These are phyloP conservation scores for Hyphodiscus hymeniophilus DNA, from an alignment of 495 filamentous ascomycete species.

Conservation along the genomic window DNA sequence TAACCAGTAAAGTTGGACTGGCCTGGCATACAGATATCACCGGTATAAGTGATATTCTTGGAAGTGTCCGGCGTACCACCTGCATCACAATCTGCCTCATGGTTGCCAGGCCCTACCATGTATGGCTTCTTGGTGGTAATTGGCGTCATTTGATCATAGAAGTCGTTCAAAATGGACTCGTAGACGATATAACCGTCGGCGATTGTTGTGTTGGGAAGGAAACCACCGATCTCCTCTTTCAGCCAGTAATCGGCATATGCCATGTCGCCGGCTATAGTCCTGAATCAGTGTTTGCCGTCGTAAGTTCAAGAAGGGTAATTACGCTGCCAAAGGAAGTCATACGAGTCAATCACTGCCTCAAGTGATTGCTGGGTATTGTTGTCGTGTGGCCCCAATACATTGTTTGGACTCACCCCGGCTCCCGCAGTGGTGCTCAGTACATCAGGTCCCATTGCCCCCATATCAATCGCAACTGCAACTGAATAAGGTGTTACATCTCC, in stretches of 20 bases:
- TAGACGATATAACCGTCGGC: slow-evolving; percentile 35
- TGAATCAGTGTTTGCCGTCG: slow-evolving; percentile 4
- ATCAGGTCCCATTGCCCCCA: slow-evolving; percentile 27
- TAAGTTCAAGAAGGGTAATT: slow-evolving; percentile 22
- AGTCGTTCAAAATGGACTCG: slow-evolving; percentile 43
- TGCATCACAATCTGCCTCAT: slow-evolving; percentile 29
- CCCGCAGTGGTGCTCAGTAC: slow-evolving; percentile 25
- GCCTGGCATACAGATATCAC: slow-evolving; percentile 16
- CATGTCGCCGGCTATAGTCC: slow-evolving; percentile 14
- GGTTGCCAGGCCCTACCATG: slow-evolving; percentile 25
- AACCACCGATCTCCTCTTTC: slow-evolving; percentile 31
- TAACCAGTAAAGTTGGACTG: slow-evolving; percentile 48
- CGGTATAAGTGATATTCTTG: slow-evolving; percentile 22
- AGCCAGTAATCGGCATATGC: slow-evolving; percentile 2
- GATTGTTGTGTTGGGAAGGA: slow-evolving; percentile 31
- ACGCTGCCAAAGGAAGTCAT: slow-evolving; percentile 35
- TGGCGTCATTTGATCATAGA: slow-evolving; percentile 33
- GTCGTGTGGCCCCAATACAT: slow-evolving; percentile 25
- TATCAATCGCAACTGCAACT: slow-evolving; percentile 37
- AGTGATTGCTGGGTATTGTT: slow-evolving; percentile 31
- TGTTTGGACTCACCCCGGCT: slow-evolving; percentile 14
- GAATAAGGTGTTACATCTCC: slow-evolving; percentile 34
- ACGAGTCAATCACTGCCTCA: slow-evolving; percentile 12
- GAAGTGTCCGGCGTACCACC: slow-evolving; percentile 26
- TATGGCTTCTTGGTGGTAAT: slow-evolving; percentile 18